Conservation (phyloP, 768 basidiomycete genomes). For the Cystobasidium tubakii region DNA sequence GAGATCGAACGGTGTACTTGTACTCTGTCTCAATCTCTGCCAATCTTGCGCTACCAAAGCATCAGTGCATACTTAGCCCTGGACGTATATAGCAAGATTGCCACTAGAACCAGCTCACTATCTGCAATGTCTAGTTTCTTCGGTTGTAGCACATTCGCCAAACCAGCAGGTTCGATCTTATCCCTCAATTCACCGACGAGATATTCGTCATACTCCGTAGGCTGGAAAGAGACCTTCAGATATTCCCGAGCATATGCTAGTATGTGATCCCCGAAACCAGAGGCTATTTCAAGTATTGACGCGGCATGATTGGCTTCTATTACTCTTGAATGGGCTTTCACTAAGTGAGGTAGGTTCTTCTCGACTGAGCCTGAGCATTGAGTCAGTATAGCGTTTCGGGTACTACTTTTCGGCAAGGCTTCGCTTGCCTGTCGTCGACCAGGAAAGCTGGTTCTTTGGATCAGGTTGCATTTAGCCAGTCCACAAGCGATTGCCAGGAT, state of each 20-base stretch:
- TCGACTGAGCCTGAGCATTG: constrained; percentile 13
- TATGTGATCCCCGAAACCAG: constrained; percentile 24
- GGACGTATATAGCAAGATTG: neutral
- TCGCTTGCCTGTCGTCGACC: constrained; percentile 17
- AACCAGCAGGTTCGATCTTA: neutral
- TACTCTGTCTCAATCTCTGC: neutral
- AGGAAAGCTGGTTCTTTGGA: constrained; percentile 15
- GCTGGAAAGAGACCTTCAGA: constrained; percentile 2
- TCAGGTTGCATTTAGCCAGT: neutral
- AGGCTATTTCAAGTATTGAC: constrained; percentile 19
- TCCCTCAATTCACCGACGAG: neutral
- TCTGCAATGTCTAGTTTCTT: constrained; percentile 14
- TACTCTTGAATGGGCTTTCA: neutral
- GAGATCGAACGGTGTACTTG: constrained; percentile 12
- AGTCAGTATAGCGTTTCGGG: neutral
- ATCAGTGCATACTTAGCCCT: neutral
- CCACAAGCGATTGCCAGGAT: too few species aligned
- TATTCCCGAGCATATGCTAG: constrained; percentile 15
- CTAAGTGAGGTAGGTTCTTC: constrained; percentile 20
- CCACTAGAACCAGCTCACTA: neutral
- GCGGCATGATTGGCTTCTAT: neutral
- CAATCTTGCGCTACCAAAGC: constrained; percentile 1
- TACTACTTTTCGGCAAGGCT: neutral
- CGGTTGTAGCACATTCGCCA: neutral
- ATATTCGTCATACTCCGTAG: constrained; percentile 29